phyloP scores from a whole-genome alignment of 768 basidiomycete genomes.

The Amanita polypyramis region DNA sequence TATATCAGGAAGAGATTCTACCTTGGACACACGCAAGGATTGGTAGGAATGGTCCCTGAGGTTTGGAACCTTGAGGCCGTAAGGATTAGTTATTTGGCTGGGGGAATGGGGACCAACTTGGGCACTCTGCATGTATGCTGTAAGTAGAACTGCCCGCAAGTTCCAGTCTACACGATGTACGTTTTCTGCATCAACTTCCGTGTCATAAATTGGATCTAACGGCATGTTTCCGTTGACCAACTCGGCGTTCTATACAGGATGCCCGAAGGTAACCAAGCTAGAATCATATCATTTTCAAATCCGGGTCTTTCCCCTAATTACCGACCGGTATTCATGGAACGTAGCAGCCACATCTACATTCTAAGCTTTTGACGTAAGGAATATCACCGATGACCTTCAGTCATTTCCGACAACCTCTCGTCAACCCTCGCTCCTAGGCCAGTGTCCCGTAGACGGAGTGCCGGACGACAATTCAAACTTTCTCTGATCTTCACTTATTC shows the following conservation, averaged over 20 bases:
- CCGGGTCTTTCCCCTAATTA: not conserved
- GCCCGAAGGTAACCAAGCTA: constrained; percentile 5
- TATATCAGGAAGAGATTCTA: too few relatives aligned
- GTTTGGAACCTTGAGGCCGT: too few relatives aligned
- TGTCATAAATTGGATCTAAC: not conserved
- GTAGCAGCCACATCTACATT: not conserved
- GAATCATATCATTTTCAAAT: constrained; percentile 3
- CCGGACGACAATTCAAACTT: not conserved
- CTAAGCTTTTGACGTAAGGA: constrained; percentile 5
- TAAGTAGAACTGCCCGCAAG: too few relatives aligned
- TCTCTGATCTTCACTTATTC: not conserved
- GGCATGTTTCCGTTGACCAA: not conserved
- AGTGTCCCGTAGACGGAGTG: not conserved
- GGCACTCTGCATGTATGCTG: too few relatives aligned
- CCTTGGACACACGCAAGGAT: too few relatives aligned
- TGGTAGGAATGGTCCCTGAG: too few relatives aligned
- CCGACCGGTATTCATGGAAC: constrained; percentile 7
- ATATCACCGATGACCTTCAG: not conserved
- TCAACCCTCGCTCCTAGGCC: not conserved
- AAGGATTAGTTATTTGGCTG: too few relatives aligned
- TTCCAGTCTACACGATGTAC: too few relatives aligned
- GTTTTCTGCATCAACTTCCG: not conserved
- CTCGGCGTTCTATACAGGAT: constrained; percentile 2
- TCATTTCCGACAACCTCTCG: not conserved
- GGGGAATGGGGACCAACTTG: too few relatives aligned